Percentiles rank a stretch among this genome's conserved stretches.
phyloP scores from a whole-genome alignment of 345 rosid genomes.

The Bruguiera sexangula region DNA sequence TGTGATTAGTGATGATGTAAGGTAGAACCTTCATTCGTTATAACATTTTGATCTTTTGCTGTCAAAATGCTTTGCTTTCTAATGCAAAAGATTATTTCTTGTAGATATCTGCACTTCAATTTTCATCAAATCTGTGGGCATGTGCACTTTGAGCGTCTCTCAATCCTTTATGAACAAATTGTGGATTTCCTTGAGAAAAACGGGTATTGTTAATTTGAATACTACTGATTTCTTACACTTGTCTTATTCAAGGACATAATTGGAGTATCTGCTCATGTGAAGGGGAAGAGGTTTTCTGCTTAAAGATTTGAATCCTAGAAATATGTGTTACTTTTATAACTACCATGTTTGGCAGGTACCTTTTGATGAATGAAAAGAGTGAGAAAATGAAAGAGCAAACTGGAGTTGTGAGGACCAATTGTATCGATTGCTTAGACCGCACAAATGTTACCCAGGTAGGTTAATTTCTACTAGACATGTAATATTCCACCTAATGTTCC shows the following conservation, averaged over 20 bases:
- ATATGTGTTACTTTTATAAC: not conserved
- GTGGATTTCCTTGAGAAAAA: slow-evolving; percentile 73
- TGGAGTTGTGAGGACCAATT: slow-evolving; percentile 57
- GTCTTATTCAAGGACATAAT: too few species aligned
- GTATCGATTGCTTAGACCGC: slow-evolving; percentile 98
- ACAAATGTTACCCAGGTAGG: slow-evolving; percentile 97
- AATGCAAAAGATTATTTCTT: slow-evolving; percentile 21
- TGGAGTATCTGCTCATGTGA: too few species aligned
- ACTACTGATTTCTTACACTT: too few species aligned
- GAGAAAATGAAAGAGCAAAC: slow-evolving; percentile 89
- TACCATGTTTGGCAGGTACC: slow-evolving; percentile 9
- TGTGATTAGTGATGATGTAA: slow-evolving; percentile 69
- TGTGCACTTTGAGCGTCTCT: slow-evolving; percentile 91
- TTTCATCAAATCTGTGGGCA: slow-evolving; percentile 91
- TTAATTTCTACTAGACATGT: slow-evolving; percentile 3
- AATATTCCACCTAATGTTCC: not conserved
- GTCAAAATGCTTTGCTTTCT: slow-evolving; percentile 11
- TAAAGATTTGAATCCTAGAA: too few species aligned
- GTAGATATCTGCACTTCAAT: slow-evolving; percentile 94
- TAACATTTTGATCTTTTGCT: slow-evolving; percentile 14
- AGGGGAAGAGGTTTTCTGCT: too few species aligned
- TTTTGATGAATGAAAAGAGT: slow-evolving; percentile 81
- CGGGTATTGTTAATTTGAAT: slow-evolving; percentile 43
- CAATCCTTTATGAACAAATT: slow-evolving; percentile 84
- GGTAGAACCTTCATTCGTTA: slow-evolving; percentile 49